Evolutionary conservation across 2,329 filamentous ascomycete genomes (phyloP), one percentile per base, ranked within the genome.

Genomic region (Ceratocystis harringtonii): DNA sequence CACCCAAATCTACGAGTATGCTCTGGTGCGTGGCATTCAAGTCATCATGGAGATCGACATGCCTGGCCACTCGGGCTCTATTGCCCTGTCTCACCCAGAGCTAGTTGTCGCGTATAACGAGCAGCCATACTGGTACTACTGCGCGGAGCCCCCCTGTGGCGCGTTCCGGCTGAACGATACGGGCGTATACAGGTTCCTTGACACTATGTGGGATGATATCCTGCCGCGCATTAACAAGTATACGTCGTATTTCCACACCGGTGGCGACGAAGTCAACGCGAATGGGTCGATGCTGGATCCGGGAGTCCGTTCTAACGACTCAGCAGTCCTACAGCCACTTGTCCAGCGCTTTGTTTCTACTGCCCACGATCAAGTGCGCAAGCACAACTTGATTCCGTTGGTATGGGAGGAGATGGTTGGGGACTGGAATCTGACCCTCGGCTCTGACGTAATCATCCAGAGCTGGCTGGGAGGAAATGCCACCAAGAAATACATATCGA

Each of bases 351-450:
- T 95, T 72, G 78, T 95, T 68, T 82, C 89, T 72, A 80, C 81
- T 69, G 85, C 86, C 70, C 88, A 92, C 73, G 78, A 75, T 36
- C 82, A 85, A 58, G 78, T 94, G 50, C 78, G 83, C 58, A 76
- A 80, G 55, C 78, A 81, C 5, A 86, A 86, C 3, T 76, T 95
- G 63, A 82, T 80, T 4, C 89, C 90, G 0, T 77, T 95, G 25
- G 88, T 92, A 0, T 95, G 91, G 91, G 90, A 96, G 74, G 91
- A 95, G 74, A 90, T 94, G 80, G 78, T 90, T 0, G 77, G 88
- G 8, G 79, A 85, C 28, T 95, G 89, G 87, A 88, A 92, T 72
- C 76, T 94, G 58, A 88, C 82, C 0, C 76, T 95, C 5, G 84
- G 84, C 1, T 74, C 80, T 15, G 85, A 91, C 70, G 85, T 89